A percentile compares a stretch with the other conserved stretches of the same genome.
phyloP scores from a whole-genome alignment of 2,329 filamentous ascomycete species.

The Verticillium zaregamsianum region DNA sequence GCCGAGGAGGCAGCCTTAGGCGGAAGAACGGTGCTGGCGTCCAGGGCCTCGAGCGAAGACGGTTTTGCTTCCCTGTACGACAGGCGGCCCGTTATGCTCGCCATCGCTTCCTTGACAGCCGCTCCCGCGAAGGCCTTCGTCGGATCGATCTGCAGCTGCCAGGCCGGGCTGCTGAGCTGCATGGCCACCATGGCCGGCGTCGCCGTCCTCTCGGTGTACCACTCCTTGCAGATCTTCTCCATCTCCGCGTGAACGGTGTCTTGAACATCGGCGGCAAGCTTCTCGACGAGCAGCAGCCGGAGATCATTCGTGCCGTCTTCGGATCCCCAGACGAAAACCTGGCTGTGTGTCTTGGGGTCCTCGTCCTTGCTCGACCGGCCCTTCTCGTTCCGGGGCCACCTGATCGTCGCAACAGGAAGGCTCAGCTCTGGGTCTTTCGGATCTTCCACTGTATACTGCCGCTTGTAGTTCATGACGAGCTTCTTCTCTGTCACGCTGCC shows the following conservation, averaged over 20 bases:
- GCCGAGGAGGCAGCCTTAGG: too few relatives aligned
- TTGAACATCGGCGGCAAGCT: neutral
- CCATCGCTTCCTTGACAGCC: too few relatives aligned
- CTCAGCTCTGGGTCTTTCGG: neutral
- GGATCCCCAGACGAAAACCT: neutral
- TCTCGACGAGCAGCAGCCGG: neutral
- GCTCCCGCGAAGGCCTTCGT: too few relatives aligned
- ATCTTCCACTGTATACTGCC: conserved; percentile 15
- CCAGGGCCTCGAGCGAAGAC: too few relatives aligned
- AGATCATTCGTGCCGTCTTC: neutral
- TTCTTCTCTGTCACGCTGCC: conserved; percentile 10
- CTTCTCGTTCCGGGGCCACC: neutral
- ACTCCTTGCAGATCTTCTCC: neutral
- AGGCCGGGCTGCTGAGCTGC: neutral
- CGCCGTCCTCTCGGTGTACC: neutral
- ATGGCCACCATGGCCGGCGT: neutral
- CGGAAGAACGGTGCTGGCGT: too few relatives aligned
- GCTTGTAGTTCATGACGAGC: conserved; percentile 13
- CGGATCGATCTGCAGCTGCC: neutral
- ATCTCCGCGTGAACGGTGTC: neutral
- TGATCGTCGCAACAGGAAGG: neutral
- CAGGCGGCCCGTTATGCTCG: too few relatives aligned
- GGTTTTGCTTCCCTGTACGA: too few relatives aligned
- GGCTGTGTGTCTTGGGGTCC: neutral
- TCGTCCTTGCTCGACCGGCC: too few relatives aligned